Conservation (phyloP, 306 rosid species). For the Cucurbita moschata region DNA sequence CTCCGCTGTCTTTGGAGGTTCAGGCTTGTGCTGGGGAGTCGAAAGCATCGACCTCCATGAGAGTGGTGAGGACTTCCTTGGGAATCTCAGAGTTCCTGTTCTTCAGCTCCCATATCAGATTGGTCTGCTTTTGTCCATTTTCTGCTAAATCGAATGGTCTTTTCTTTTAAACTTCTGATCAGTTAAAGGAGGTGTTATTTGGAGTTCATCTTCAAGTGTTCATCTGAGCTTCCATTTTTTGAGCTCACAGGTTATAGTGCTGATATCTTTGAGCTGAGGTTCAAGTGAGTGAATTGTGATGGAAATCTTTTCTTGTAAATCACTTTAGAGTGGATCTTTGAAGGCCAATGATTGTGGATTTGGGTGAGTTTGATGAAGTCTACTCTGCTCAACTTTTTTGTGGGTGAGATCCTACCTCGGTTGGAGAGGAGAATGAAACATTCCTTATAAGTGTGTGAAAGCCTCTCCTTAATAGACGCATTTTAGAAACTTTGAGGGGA, state of each 20-base stretch:
- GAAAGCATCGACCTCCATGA: too few relatives aligned
- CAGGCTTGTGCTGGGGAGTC: too few relatives aligned
- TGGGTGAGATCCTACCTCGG: too few relatives aligned
- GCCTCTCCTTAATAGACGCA: too few relatives aligned
- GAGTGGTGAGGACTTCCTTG: not conserved
- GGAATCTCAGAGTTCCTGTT: not conserved
- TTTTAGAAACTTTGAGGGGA: too few relatives aligned
- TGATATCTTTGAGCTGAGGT: too few relatives aligned
- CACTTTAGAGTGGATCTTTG: not conserved
- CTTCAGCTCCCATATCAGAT: not conserved
- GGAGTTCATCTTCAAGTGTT: not conserved
- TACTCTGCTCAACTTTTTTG: not conserved
- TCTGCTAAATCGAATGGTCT: not conserved
- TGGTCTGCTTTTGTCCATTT: not conserved
- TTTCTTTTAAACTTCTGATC: not conserved
- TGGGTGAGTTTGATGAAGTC: not conserved
- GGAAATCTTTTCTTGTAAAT: not conserved
- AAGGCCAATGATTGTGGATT: not conserved
- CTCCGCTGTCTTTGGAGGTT: too few relatives aligned
- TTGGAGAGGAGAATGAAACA: too few relatives aligned
- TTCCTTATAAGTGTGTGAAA: too few relatives aligned
- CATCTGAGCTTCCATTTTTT: not conserved
- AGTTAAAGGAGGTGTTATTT: not conserved
- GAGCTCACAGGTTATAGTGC: not conserved
- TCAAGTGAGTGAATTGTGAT: not conserved